Base-by-base conservation (phyloP, 2,329 filamentous ascomycete species). In the Exophiala bonariae region DNA sequence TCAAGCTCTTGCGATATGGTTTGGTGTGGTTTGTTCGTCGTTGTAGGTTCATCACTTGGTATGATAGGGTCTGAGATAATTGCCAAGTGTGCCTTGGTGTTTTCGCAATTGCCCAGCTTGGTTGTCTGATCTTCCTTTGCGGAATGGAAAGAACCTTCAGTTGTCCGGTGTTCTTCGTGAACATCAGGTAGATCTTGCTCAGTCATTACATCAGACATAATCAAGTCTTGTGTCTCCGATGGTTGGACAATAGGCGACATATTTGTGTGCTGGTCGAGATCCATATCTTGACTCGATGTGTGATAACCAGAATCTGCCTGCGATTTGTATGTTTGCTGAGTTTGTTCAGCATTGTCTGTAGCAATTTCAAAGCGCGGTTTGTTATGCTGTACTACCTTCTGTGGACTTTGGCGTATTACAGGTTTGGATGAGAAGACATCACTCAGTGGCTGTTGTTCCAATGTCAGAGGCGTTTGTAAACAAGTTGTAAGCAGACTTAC, bases 251-350 rank as follows among this genome's bases (percentile, higher is more conserved):
- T 19, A 20, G 44, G 33, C 16, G 37, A 30, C 13, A 48, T 18
- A 17, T 47, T 30, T 16, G 41, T 20, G 11, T 52, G 46, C 23
- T 40, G 22, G 43, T 69, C 65, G 49, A 69, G 56, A 19, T 72
- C 67, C 36, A 68, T 65, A 16, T 67, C 63, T 39, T 69, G 67
- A 26, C 62, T 60, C 63, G 73, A 68, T 32, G 69, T 71, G 63
- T 75, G 71, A 45, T 75, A 75, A 8, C 72, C 73, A 0, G 73
- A 75, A 52, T 74, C 71, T 3, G 68, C 68, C 42, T 72, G 71
- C 35, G 66, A 56, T 68, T 71, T 50, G 66, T 49, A 31, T 64
- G 64, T 32, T 64, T 60, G 26, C 49, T 61, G 44, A 62, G 54
- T 42, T 63, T 59, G 14, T 60, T 66, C 39, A 63, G 62, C 31